A percentile compares a stretch with the other conserved stretches of the same genome.
Conservation (phyloP, 2,329 filamentous ascomycete species). For the Fusarium citri region DNA sequence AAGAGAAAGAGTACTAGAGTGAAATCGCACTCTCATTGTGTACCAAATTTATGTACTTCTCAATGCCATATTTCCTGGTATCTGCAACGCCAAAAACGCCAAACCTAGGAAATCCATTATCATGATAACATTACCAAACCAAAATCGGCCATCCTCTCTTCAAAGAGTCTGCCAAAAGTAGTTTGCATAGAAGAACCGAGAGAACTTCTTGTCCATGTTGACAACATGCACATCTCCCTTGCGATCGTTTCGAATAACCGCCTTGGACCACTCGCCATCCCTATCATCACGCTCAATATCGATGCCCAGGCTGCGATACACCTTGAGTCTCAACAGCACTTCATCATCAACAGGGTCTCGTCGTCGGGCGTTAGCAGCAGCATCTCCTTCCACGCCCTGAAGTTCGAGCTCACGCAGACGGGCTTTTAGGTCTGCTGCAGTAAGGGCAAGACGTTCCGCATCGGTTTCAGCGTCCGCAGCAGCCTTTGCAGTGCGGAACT, state of each 20-base stretch:
- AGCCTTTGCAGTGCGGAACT: conserved; percentile 94
- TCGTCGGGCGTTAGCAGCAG: conserved; percentile 46
- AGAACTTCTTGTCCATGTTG: conserved; percentile 93
- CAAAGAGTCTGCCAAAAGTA: conserved; percentile 94
- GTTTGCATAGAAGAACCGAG: conserved; percentile 90
- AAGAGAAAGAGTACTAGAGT: background rate
- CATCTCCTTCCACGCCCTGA: conserved; percentile 82
- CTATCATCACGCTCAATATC: conserved; percentile 82
- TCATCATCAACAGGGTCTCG: conserved; percentile 69
- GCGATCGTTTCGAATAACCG: conserved; percentile 83
- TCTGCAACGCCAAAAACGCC: conserved; percentile 38
- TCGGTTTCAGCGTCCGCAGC: conserved; percentile 92
- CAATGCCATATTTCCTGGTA: conserved; percentile 29
- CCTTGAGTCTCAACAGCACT: conserved; percentile 81
- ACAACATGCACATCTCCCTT: conserved; percentile 96
- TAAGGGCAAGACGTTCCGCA: conserved; percentile 86
- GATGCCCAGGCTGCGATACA: conserved; percentile 91
- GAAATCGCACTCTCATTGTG: background rate
- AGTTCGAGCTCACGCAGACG: conserved; percentile 85
- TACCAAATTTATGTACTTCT: background rate
- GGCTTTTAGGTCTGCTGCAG: conserved; percentile 79
- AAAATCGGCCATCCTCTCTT: background rate
- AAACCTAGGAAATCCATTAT: conserved; percentile 21
- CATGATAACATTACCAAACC: conserved; percentile 3
- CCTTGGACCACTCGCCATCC: conserved; percentile 84